Conservation (phyloP, 257 asterid genomes). For the Solanum etuberosum region DNA sequence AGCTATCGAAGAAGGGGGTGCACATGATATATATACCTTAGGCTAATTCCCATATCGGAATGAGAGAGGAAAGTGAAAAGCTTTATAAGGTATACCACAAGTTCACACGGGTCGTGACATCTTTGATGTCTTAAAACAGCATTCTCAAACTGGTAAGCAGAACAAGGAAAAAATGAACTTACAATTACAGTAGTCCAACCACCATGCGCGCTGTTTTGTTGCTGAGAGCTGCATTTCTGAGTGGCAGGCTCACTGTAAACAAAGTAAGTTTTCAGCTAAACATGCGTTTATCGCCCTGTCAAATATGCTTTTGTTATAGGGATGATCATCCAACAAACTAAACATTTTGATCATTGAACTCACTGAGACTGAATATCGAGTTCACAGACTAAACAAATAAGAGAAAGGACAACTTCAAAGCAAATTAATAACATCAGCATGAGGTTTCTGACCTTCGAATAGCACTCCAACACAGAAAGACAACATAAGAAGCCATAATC, state of each 20-base stretch:
- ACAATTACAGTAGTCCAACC: constrained; percentile 73
- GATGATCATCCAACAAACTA: not conserved
- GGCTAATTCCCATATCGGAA: too few relatives aligned
- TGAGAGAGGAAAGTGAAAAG: not conserved
- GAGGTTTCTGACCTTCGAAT: constrained; percentile 51
- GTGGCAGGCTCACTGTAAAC: constrained; percentile 68
- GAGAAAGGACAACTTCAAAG: not conserved
- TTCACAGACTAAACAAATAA: not conserved
- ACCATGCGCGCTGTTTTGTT: constrained; percentile 39
- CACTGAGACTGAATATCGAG: not conserved
- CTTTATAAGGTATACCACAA: not conserved
- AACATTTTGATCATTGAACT: not conserved
- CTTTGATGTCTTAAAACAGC: not conserved
- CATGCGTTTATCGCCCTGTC: not conserved
- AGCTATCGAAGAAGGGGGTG: not conserved
- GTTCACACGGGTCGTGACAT: not conserved
- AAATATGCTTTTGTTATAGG: not conserved
- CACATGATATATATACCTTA: too few relatives aligned
- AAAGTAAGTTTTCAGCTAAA: not conserved
- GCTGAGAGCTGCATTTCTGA: constrained; percentile 68
- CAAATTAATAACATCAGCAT: not conserved
- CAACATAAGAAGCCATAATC: constrained; percentile 91
- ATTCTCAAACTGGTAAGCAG: not conserved
- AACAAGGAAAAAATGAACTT: constrained; percentile 12
- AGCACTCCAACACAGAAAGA: constrained; percentile 91